Evolutionary conservation across 768 basidiomycete genomes (phyloP), one percentile per base, ranked within the genome.

Genomic region (Tricholoma sp.): DNA sequence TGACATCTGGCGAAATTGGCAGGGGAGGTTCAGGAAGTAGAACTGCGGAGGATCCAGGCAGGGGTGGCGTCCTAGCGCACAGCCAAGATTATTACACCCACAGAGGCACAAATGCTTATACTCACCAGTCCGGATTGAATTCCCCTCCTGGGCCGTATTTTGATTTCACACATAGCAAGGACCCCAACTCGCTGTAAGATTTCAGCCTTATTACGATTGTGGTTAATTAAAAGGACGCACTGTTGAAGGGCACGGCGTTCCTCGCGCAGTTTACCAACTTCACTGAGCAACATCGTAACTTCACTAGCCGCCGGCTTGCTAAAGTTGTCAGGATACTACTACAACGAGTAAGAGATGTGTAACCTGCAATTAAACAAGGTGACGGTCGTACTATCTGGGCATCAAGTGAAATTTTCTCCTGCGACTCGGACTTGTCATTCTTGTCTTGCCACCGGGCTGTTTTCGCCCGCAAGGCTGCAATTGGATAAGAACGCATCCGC

Each of bases 271-370:
- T 86, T 89, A 37, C 90, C 89, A 37, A 93, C 91, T 74, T 94
- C 91, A 35, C 79, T 81, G 8, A 94, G 79, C 11, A 94, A 76
- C 80, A 89, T 86, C 29, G 89, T 83, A 11, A 93, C 90, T 74
- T 94, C 91, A 14, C 81, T 77, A 1, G 91, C 89, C 50, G 93
- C 72, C 0, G 91, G 86, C 68, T 84, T 88, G 69, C 89, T 92
- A 72, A 93, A 93, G 55, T 93, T 89, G 57, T 94, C 87, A 11
- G 93, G 79, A 67, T 93, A 92, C 88, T 93, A 92, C 88, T 91
- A 46, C 14, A 29, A 7, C 27, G 14, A 21, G 12, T 59, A 19
- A 63, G 41, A 5, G 31, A 19, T 58, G 21, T 32, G 14, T 6
- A 46, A 43, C 35, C 35, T 16, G 35, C 9, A 41, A 19, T 8